Evolutionary conservation across 129 eudicot species (phyloP).

Genomic region (Flaveria trinervia): DNA sequence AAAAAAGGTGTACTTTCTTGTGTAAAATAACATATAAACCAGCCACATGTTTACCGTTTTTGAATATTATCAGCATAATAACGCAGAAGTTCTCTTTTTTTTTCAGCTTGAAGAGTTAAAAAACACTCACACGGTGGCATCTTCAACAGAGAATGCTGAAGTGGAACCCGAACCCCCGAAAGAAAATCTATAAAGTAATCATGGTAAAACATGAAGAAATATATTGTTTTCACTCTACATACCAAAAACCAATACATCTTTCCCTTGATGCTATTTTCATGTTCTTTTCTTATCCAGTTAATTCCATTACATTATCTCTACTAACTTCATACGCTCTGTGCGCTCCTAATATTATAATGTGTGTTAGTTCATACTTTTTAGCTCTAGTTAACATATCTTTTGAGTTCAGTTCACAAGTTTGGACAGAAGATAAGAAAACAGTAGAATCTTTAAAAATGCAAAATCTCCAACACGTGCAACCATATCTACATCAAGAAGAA

Average conservation of each 20-base stretch:
- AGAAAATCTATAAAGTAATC: constrained; percentile 31
- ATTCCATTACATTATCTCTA: background rate
- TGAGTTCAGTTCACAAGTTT: background rate
- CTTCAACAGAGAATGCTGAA: constrained; percentile 44
- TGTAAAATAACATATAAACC: constrained; percentile 2
- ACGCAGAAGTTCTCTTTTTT: background rate
- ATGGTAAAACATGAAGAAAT: constrained; percentile 21
- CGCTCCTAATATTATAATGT: constrained; percentile 9
- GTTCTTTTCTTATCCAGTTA: background rate
- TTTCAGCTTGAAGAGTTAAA: constrained; percentile 64
- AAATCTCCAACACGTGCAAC: constrained; percentile 17
- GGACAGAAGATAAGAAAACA: background rate
- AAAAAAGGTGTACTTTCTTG: constrained; percentile 8
- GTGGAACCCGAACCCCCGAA: constrained; percentile 39
- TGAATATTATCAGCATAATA: background rate
- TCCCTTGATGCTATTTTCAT: constrained; percentile 6
- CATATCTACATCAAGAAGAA: background rate
- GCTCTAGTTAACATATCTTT: background rate
- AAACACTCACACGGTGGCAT: constrained; percentile 36
- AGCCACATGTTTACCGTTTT: background rate
- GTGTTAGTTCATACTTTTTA: constrained; percentile 5
- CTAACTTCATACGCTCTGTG: constrained; percentile 20
- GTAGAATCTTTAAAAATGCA: background rate
- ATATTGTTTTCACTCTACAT: constrained; percentile 22
- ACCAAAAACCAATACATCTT: constrained; percentile 28